Evolutionary conservation across 2,329 filamentous ascomycete species (phyloP).

Genomic region (Paecilomyces formosus): DNA sequence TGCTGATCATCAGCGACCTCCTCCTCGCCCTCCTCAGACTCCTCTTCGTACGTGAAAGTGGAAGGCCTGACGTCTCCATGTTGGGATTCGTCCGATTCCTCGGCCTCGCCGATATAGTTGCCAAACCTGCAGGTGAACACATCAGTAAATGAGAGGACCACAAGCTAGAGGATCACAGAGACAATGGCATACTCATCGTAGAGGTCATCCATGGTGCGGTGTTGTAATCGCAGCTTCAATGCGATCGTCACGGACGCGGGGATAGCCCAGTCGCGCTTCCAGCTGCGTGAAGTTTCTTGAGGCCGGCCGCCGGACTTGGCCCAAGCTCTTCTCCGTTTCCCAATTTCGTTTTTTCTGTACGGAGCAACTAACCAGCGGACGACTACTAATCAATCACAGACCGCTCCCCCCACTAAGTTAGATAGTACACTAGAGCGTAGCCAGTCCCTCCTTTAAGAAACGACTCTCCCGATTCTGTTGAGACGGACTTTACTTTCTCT

Average conservation of each 20-base stretch:
- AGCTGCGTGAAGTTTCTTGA: not conserved
- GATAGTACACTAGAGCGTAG: not conserved
- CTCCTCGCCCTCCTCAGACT: slow-evolving; percentile 54
- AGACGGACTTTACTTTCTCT: not conserved
- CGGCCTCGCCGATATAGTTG: slow-evolving; percentile 94
- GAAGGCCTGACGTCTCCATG: slow-evolving; percentile 69
- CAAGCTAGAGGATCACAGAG: not conserved
- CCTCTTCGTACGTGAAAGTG: slow-evolving; percentile 70
- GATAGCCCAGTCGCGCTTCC: not conserved
- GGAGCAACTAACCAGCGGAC: not conserved
- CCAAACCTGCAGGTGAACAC: slow-evolving; percentile 61
- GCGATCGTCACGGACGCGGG: not conserved
- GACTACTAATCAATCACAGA: not conserved
- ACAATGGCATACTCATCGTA: slow-evolving; percentile 73
- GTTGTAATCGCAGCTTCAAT: not conserved
- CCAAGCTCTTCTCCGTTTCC: not conserved
- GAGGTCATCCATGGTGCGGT: slow-evolving; percentile 73
- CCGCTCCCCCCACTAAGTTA: not conserved
- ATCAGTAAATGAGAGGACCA: slow-evolving; percentile 8
- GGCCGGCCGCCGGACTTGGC: not conserved
- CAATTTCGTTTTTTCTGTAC: not conserved
- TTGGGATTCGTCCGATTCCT: slow-evolving; percentile 75
- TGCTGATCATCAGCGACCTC: slow-evolving; percentile 64
- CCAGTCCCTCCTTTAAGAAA: not conserved
- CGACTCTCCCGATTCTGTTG: not conserved